A percentile compares a stretch with the other conserved stretches of the same genome.
These are phyloP conservation scores for Epichloe scottii DNA, from an alignment of 2,329 filamentous ascomycete species.

Conservation along the genomic window DNA sequence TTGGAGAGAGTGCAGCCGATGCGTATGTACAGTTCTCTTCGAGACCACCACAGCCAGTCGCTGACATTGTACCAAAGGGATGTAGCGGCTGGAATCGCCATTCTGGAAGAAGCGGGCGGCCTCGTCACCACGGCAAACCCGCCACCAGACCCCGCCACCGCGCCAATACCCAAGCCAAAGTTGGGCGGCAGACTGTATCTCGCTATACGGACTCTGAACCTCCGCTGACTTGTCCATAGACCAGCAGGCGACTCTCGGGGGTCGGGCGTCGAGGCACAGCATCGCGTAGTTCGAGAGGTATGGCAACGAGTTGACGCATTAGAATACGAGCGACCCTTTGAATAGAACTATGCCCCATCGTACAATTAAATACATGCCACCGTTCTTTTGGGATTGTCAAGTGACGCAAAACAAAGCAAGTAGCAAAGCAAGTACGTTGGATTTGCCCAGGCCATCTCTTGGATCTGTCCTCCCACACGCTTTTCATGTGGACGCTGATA, in stretches of 20 bases:
- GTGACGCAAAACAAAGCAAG: neutral
- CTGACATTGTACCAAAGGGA: too few relatives aligned
- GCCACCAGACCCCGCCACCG: conserved; percentile 42
- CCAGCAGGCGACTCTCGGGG: conserved; percentile 45
- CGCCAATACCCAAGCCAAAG: conserved; percentile 43
- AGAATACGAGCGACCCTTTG: conserved; percentile 49
- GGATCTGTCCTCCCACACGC: conserved; percentile 20
- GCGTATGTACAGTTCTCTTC: conserved; percentile 15
- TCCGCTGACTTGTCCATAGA: conserved; percentile 21
- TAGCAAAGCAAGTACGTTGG: neutral
- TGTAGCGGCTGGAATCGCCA: too few relatives aligned
- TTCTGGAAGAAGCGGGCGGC: too few relatives aligned
- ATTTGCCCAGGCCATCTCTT: neutral
- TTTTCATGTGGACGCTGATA: conserved; percentile 19
- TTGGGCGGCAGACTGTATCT: conserved; percentile 60
- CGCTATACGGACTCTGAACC: conserved; percentile 37
- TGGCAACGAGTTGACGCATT: conserved; percentile 56
- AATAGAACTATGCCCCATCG: neutral
- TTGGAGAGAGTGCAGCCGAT: conserved; percentile 20
- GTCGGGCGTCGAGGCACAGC: conserved; percentile 56
- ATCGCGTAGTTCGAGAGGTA: conserved; percentile 57
- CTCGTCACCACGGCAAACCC: conserved; percentile 47
- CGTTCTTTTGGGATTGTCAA: neutral
- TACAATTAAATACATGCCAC: neutral
- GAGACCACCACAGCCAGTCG: too few relatives aligned